Percentiles rank a stretch among this genome's conserved stretches.
Evolutionary conservation across 2,329 filamentous ascomycete genomes (phyloP).

Genomic region (Microsporum ferrugineum): DNA sequence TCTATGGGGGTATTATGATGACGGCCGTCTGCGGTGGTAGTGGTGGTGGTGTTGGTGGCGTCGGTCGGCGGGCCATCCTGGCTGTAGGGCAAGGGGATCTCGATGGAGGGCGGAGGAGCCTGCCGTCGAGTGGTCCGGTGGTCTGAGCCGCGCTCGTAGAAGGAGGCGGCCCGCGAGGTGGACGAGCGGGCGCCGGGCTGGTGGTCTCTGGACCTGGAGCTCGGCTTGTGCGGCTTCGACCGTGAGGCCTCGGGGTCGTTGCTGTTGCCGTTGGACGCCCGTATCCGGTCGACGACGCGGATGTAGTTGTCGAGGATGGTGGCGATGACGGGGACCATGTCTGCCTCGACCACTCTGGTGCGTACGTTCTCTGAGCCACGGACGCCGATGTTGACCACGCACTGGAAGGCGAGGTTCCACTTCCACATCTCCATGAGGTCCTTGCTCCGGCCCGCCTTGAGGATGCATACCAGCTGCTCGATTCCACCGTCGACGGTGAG

Average conservation of each 20-base stretch:
- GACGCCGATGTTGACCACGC: constrained; percentile 96
- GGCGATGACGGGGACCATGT: constrained; percentile 97
- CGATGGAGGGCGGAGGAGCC: constrained; percentile 71
- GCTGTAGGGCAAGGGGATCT: constrained; percentile 50
- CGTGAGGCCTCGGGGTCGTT: constrained; percentile 19
- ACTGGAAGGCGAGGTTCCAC: constrained; percentile 98
- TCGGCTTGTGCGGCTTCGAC: constrained; percentile 22
- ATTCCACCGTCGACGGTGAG: constrained; percentile 97
- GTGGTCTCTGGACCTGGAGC: constrained; percentile 21
- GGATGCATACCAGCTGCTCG: constrained; percentile 88
- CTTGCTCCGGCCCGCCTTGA: constrained; percentile 92
- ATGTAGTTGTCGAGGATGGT: constrained; percentile 98
- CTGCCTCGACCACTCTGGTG: constrained; percentile 90
- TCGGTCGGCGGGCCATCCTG: constrained; percentile 40
- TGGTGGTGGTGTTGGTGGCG: constrained; percentile 24
- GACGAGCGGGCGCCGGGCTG: constrained; percentile 18
- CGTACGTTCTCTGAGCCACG: constrained; percentile 87
- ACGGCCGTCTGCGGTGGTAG: constrained; percentile 24
- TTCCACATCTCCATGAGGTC: constrained; percentile 99
- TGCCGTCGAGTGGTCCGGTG: constrained; percentile 60
- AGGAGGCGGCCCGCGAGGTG: constrained; percentile 14
- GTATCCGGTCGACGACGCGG: constrained; percentile 84
- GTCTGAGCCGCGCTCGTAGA: constrained; percentile 40
- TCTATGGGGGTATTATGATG: constrained; percentile 31
- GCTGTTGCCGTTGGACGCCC: constrained; percentile 49